Conservation (phyloP, 495 filamentous ascomycete species). For the Xylaria bambusicola region DNA sequence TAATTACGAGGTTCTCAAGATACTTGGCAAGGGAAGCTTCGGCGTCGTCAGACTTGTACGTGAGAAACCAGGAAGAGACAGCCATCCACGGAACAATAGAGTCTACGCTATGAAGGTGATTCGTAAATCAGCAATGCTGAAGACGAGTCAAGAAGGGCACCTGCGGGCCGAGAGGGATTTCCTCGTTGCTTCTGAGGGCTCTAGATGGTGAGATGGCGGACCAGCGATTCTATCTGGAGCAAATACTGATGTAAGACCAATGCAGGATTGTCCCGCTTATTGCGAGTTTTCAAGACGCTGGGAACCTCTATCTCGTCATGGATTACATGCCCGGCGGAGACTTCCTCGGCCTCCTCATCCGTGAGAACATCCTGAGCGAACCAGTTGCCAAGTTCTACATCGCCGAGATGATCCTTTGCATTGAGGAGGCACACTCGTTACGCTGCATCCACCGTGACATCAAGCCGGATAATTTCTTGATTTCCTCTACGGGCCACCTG, state of each 20-base stretch:
- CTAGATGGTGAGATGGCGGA: conserved; percentile 60
- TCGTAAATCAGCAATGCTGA: conserved; percentile 86
- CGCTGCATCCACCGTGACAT: conserved; percentile 92
- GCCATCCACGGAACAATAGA: conserved; percentile 32
- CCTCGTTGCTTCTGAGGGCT: conserved; percentile 79
- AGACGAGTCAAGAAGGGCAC: conserved; percentile 88
- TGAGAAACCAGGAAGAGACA: conserved; percentile 48
- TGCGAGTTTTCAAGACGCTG: conserved; percentile 82
- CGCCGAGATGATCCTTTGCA: conserved; percentile 92
- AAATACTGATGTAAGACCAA: neutral
- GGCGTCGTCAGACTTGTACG: conserved; percentile 85
- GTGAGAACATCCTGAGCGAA: conserved; percentile 78
- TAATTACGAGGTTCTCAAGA: conserved; percentile 76
- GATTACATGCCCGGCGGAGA: conserved; percentile 97
- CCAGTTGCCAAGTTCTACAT: conserved; percentile 79
- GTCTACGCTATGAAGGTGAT: conserved; percentile 98
- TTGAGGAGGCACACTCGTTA: conserved; percentile 87
- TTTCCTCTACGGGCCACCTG: conserved; percentile 82
- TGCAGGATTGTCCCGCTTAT: conserved; percentile 77
- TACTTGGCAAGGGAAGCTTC: conserved; percentile 96
- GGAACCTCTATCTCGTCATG: conserved; percentile 89
- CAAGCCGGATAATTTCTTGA: conserved; percentile 96
- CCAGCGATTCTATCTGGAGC: neutral
- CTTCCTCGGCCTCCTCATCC: conserved; percentile 81
- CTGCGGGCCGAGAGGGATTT: conserved; percentile 90